phyloP scores from a whole-genome alignment of 768 basidiomycete genomes.

The Amanita polypyramis region DNA sequence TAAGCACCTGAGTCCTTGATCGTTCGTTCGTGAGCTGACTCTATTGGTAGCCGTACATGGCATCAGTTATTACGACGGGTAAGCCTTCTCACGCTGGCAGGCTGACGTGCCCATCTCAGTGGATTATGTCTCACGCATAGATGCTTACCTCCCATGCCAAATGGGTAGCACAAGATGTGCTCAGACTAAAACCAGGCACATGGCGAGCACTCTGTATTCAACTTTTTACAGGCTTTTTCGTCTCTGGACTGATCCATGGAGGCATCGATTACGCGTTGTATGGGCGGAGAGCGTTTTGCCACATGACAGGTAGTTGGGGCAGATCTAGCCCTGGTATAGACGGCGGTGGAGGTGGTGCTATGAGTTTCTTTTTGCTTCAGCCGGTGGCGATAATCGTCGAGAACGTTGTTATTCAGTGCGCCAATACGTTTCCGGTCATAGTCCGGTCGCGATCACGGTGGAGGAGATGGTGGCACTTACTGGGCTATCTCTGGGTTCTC shows the following conservation, averaged over 20 bases:
- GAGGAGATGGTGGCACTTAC: constrained; percentile 10
- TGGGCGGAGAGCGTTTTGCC: constrained; percentile 3
- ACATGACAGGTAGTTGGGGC: neutral
- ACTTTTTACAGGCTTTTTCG: constrained; percentile 19
- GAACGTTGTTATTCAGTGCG: constrained; percentile 10
- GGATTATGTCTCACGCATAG: neutral
- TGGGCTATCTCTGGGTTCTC: constrained; percentile 18
- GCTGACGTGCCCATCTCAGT: too few species aligned
- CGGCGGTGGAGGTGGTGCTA: constrained; percentile 14
- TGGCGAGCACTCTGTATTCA: constrained; percentile 10
- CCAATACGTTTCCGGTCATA: neutral
- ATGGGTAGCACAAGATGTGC: constrained; percentile 8
- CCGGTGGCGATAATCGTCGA: constrained; percentile 22
- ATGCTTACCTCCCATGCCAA: constrained; percentile 7
- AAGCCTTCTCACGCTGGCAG: neutral
- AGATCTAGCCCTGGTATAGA: neutral
- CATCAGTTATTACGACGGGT: constrained; percentile 17
- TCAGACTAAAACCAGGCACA: constrained; percentile 8
- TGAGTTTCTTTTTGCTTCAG: constrained; percentile 25
- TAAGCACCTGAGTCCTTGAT: constrained; percentile 2
- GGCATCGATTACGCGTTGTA: constrained; percentile 23
- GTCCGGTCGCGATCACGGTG: constrained; percentile 4
- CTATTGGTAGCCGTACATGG: constrained; percentile 14
- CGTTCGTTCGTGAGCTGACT: neutral
- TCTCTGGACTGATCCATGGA: constrained; percentile 22